Percentiles rank a stretch among this genome's conserved stretches.
phyloP scores from a whole-genome alignment of 495 filamentous ascomycete species.

The Aspergillus nidulans region DNA sequence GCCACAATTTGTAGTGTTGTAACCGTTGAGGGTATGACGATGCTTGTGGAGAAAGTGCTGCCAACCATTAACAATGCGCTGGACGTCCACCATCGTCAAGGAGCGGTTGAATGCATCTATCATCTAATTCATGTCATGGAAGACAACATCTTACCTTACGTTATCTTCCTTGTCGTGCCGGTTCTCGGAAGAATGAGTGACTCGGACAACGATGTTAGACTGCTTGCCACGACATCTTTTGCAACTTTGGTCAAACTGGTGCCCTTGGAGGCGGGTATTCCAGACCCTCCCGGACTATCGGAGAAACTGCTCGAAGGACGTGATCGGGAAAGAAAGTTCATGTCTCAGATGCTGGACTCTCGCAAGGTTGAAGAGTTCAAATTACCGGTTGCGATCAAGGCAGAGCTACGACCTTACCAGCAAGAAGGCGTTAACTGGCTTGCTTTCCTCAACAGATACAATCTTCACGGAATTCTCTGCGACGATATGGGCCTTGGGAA shows the following conservation, averaged over 20 bases:
- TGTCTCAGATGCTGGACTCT: conserved; percentile 89
- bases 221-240: conserved; percentile 95
- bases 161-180: conserved; percentile 98
- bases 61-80: conserved; percentile 84
- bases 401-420: conserved; percentile 90
- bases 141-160: conserved; percentile 90
- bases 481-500: conserved; percentile 99
- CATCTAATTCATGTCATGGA: conserved; percentile 98
- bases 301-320: conserved; percentile 81
- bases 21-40: conserved; percentile 89
- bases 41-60: conserved; percentile 86
- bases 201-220: conserved; percentile 88
- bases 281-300: conserved; percentile 90
- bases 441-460: conserved; percentile 94
- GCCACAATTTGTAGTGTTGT: conserved; percentile 97
- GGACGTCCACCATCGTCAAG: conserved; percentile 83
- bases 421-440: conserved; percentile 99
- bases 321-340: conserved; percentile 91
- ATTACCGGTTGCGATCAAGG: conserved; percentile 95
- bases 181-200: conserved; percentile 99
- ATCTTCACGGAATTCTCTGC: conserved; percentile 96
- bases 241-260: conserved; percentile 97
- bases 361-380: conserved; percentile 93
- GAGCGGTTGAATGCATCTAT: conserved; percentile 90
- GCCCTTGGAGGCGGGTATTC: conserved; percentile 95